These are phyloP conservation scores for Chondrostereum purpureum DNA, from an alignment of 1,284 basidiomycete genomes.

Conservation along the genomic window DNA sequence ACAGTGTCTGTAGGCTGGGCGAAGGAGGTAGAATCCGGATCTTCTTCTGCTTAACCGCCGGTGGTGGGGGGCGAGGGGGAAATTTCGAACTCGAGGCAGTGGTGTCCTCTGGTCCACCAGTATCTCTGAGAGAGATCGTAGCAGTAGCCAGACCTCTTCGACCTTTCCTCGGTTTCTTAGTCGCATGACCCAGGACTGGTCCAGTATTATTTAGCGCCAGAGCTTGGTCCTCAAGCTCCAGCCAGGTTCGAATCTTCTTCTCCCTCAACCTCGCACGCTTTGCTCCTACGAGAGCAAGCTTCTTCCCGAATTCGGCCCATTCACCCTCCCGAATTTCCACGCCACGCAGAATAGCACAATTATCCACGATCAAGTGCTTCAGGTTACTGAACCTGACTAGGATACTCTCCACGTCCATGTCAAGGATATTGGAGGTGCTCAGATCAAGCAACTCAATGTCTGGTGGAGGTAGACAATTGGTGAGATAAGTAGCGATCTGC, in stretches of 20 bases:
- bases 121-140: conserved; percentile 19
- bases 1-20: conserved; percentile 32
- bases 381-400: conserved; percentile 37
- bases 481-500: conserved; percentile 40
- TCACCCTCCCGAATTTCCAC: conserved; percentile 32
- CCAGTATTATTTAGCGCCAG: not conserved
- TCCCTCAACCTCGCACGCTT: conserved; percentile 50
- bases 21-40: conserved; percentile 38
- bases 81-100: conserved; percentile 1
- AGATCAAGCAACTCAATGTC: conserved; percentile 49
- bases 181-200: not conserved
- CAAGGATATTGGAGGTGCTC: conserved; percentile 46
- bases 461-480: conserved; percentile 24
- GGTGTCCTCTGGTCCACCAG: conserved; percentile 6
- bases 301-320: conserved; percentile 51
- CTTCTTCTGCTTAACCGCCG: conserved; percentile 13
- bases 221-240: conserved; percentile 26
- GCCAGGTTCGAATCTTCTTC: conserved; percentile 46
- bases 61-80: not conserved
- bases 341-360: conserved; percentile 37
- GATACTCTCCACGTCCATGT: conserved; percentile 43
- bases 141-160: conserved; percentile 21
- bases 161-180: conserved; percentile 14
- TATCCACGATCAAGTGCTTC: conserved; percentile 48
- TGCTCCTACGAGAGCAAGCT: conserved; percentile 47